Conservation (phyloP, 208 protist genomes). For the Histomonas meleagridis region DNA sequence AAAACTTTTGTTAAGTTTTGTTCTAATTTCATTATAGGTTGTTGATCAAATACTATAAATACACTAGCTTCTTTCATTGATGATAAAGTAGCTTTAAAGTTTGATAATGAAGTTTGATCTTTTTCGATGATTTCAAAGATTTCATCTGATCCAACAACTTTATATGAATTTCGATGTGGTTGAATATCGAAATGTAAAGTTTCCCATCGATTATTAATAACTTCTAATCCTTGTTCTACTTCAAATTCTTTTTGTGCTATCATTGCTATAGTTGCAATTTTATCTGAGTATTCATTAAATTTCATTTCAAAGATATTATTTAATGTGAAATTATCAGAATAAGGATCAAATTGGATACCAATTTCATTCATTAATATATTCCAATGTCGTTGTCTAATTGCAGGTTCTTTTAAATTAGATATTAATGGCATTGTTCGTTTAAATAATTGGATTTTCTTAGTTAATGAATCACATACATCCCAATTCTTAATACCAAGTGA, state of each 20-base stretch:
- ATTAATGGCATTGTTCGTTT: conserved; percentile 81
- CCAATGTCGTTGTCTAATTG: conserved; percentile 58
- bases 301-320: conserved; percentile 73
- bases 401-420: conserved; percentile 73
- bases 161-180: conserved; percentile 63
- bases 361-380: conserved; percentile 45
- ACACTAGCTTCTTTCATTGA: conserved; percentile 75
- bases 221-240: conserved; percentile 74
- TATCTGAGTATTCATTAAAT: conserved; percentile 75
- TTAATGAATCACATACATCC: not conserved
- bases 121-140: conserved; percentile 76
- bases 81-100: conserved; percentile 56
- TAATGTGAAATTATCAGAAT: conserved; percentile 73
- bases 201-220: conserved; percentile 74
- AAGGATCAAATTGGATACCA: conserved; percentile 66
- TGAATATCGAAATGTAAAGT: conserved; percentile 59
- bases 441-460: conserved; percentile 78
- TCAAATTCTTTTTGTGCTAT: conserved; percentile 74
- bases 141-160: conserved; percentile 72
- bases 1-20: conserved; percentile 73
- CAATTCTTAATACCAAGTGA: conserved; percentile 17
- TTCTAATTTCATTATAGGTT: conserved; percentile 76
- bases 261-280: conserved; percentile 72
- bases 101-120: conserved; percentile 71
- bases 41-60: conserved; percentile 74